These are phyloP conservation scores for Lentinus brumalis DNA, from an alignment of 768 basidiomycete genomes.

Conservation along the genomic window DNA sequence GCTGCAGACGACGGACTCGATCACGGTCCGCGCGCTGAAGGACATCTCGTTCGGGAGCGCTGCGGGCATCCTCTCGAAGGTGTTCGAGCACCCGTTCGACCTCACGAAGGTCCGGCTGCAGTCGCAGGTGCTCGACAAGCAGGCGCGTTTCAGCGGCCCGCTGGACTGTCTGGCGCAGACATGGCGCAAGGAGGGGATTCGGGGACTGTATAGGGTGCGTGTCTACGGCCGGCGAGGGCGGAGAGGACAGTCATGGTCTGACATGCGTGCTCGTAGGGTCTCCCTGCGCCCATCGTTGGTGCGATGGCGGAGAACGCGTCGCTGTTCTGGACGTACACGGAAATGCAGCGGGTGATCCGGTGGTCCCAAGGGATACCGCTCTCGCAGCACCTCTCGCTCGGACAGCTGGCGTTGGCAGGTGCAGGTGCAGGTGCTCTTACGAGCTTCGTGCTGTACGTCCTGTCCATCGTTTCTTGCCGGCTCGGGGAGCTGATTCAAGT, in stretches of 20 bases:
- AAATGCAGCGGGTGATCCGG: conserved; percentile 66
- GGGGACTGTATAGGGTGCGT: conserved; percentile 86
- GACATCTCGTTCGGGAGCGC: conserved; percentile 34
- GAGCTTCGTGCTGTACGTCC: conserved; percentile 81
- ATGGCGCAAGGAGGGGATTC: conserved; percentile 76
- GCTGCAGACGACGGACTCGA: conserved; percentile 18
- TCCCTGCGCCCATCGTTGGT: conserved; percentile 88
- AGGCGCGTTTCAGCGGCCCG: conserved; percentile 78
- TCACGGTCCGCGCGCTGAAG: conserved; percentile 26
- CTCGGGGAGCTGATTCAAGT: not conserved
- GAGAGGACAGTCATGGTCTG: not conserved
- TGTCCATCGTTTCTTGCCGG: not conserved
- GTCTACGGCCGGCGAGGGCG: not conserved
- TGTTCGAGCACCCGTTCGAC: conserved; percentile 95
- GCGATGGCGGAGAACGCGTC: conserved; percentile 92
- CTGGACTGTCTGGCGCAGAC: conserved; percentile 86
- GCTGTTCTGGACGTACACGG: conserved; percentile 84
- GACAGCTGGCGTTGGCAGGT: conserved; percentile 77
- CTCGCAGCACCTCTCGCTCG: conserved; percentile 52
- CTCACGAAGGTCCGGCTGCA: conserved; percentile 94
- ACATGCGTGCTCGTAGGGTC: conserved; percentile 47
- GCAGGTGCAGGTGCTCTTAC: conserved; percentile 86
- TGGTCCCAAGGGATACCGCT: conserved; percentile 36
- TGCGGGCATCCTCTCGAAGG: conserved; percentile 85
- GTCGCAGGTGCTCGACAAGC: conserved; percentile 77